Evolutionary conservation across 2,329 filamentous ascomycete species (phyloP).

Genomic region (Sporothrix pseudoabietina): DNA sequence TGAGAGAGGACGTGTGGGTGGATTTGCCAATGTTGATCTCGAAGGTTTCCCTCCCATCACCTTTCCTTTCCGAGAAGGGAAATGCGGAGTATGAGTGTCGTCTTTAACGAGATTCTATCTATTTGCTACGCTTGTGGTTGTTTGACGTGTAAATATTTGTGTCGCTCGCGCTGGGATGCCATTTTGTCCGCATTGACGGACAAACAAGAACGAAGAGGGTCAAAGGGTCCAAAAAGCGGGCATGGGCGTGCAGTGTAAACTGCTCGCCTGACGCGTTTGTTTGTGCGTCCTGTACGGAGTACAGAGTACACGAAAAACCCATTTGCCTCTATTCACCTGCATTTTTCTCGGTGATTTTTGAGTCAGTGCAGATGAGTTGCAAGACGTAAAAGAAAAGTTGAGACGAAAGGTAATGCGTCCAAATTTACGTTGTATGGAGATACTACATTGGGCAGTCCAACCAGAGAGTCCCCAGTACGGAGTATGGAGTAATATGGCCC

Average conservation of each 20-base stretch:
- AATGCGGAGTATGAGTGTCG: not conserved
- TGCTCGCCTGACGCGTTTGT: not conserved
- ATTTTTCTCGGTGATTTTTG: constrained; percentile 10
- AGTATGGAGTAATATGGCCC: not conserved
- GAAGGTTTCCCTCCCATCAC: not conserved
- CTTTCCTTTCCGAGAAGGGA: not conserved
- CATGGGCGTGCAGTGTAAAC: constrained; percentile 6
- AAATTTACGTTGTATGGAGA: not conserved
- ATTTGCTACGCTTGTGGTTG: not conserved
- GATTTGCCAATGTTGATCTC: not conserved
- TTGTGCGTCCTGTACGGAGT: not conserved
- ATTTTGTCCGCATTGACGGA: not conserved
- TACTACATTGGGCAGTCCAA: not conserved
- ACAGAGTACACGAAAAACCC: not conserved
- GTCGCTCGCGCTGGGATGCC: not conserved
- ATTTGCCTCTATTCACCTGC: constrained; percentile 2
- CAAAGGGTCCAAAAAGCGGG: not conserved
- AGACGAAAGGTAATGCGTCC: not conserved
- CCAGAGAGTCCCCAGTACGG: not conserved
- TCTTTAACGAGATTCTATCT: not conserved
- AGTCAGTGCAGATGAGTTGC: constrained; percentile 12
- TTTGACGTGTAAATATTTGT: not conserved
- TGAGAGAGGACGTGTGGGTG: not conserved
- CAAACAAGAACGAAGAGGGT: not conserved
- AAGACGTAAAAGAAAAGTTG: not conserved